These are phyloP conservation scores for Saturnispora silvae DNA, from an alignment of 805 yeast species.

Conservation along the genomic window DNA sequence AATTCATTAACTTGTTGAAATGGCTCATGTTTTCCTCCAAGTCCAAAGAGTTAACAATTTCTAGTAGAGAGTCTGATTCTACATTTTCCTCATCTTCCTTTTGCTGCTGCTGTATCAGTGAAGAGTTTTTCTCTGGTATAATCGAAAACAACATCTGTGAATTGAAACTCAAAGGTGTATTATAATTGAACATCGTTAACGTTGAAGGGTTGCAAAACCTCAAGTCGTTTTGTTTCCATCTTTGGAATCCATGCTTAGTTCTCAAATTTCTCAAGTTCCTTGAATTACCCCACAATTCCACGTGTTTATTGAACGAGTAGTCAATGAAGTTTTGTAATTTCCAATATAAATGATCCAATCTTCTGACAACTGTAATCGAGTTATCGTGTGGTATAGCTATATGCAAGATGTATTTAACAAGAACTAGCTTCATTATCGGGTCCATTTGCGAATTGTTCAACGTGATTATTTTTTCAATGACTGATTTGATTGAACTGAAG, in stretches of 20 bases:
- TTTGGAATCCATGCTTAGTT: slow-evolving; percentile 1
- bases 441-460: slow-evolving; percentile 1
- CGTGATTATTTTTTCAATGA: slow-evolving; percentile 1
- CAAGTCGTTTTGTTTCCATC: not conserved
- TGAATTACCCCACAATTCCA: slow-evolving; percentile 5
- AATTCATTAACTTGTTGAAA: no score
- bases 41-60: not conserved
- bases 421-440: slow-evolving; percentile 3
- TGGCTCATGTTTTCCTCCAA: not conserved
- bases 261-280: slow-evolving; percentile 3
- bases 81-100: not conserved
- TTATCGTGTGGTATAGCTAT: not conserved
- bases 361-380: slow-evolving; percentile 7
- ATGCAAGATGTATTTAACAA: slow-evolving; percentile 9
- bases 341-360: slow-evolving; percentile 9
- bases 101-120: not conserved
- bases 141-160: not conserved
- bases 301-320: slow-evolving; percentile 1
- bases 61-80: not conserved
- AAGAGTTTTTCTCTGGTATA: no score
- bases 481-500: not conserved
- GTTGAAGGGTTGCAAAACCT: not conserved
- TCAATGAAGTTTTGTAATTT: slow-evolving; percentile 10
- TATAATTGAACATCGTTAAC: no score
- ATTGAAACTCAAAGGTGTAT: not conserved